phyloP scores from a whole-genome alignment of 768 basidiomycete genomes.

The Xerocomellus dryophilus region DNA sequence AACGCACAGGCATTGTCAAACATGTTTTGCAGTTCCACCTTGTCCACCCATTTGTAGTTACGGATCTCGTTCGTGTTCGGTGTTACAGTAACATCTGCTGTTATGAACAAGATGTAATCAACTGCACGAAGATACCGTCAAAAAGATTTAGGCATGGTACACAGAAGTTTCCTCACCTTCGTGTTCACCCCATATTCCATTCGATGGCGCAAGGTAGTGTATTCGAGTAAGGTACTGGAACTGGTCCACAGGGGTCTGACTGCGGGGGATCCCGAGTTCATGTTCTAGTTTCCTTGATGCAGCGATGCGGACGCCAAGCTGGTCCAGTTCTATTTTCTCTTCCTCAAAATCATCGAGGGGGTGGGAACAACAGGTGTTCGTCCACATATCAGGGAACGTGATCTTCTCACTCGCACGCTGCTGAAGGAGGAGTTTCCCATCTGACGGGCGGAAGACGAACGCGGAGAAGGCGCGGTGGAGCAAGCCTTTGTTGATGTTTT shows the following conservation, averaged over 20 bases:
- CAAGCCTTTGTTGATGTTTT: constrained; percentile 89
- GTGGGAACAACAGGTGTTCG: constrained; percentile 98
- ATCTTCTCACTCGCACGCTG: constrained; percentile 98
- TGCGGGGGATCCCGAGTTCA: constrained; percentile 86
- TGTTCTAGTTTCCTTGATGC: constrained; percentile 95
- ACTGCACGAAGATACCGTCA: constrained; percentile 49
- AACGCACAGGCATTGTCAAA: constrained; percentile 72
- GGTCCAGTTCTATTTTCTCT: constrained; percentile 72
- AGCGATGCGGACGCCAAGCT: constrained; percentile 84
- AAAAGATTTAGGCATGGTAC: background rate
- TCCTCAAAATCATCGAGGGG: constrained; percentile 89
- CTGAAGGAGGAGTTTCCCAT: constrained; percentile 91
- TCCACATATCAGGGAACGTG: constrained; percentile 99
- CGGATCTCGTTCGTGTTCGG: constrained; percentile 91
- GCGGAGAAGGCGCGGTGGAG: constrained; percentile 98
- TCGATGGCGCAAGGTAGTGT: constrained; percentile 93
- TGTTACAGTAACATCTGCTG: constrained; percentile 77
- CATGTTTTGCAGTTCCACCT: constrained; percentile 87
- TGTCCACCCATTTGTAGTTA: constrained; percentile 87
- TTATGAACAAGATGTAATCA: constrained; percentile 96
- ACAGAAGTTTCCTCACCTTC: constrained; percentile 59
- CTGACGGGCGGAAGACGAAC: constrained; percentile 91
- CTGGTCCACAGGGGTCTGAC: constrained; percentile 73
- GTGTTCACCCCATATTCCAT: constrained; percentile 96
- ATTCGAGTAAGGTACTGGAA: constrained; percentile 96